A percentile compares a stretch with the other conserved stretches of the same genome.
These are phyloP conservation scores for Pseudomassariella vexata DNA, from an alignment of 2,329 filamentous ascomycete species.

Conservation along the genomic window DNA sequence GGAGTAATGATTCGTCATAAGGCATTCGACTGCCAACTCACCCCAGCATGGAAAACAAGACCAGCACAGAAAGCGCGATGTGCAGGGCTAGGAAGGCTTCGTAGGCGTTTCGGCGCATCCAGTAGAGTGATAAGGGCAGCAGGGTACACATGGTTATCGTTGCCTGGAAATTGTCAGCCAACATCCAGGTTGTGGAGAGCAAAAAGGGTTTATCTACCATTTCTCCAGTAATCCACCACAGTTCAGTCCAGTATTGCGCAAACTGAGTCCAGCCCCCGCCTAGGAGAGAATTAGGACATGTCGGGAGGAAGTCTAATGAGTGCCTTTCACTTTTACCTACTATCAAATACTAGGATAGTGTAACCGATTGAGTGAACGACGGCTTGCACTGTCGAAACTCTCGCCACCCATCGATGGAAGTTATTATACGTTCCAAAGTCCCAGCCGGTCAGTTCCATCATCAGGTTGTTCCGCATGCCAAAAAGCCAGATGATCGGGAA, in stretches of 20 bases:
- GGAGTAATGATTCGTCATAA: neutral
- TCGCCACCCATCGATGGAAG: conserved; percentile 62
- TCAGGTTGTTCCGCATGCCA: conserved; percentile 59
- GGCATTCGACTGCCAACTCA: conserved; percentile 24
- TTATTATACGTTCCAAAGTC: conserved; percentile 61
- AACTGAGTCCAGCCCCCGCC: conserved; percentile 30
- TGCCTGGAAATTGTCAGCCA: conserved; percentile 21
- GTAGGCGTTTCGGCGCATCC: conserved; percentile 46
- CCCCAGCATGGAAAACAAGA: conserved; percentile 46
- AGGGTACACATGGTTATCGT: conserved; percentile 39
- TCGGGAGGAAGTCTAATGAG: no score
- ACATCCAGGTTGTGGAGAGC: no score
- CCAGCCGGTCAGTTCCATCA: conserved; percentile 65
- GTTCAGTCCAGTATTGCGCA: conserved; percentile 29
- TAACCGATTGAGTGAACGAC: conserved; percentile 59
- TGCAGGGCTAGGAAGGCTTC: conserved; percentile 45
- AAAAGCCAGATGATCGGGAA: conserved; percentile 63
- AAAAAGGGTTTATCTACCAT: conserved; percentile 34
- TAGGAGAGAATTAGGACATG: neutral
- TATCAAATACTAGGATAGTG: conserved; percentile 34
- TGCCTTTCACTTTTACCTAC: no score
- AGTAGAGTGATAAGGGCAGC: conserved; percentile 42
- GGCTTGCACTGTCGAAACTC: conserved; percentile 56
- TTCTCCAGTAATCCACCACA: conserved; percentile 46
- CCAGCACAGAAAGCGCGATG: conserved; percentile 43